A percentile compares a stretch with the other conserved stretches of the same genome.
These are phyloP conservation scores for Kwoniella heveanensis DNA, from an alignment of 768 basidiomycete genomes.

Conservation along the genomic window DNA sequence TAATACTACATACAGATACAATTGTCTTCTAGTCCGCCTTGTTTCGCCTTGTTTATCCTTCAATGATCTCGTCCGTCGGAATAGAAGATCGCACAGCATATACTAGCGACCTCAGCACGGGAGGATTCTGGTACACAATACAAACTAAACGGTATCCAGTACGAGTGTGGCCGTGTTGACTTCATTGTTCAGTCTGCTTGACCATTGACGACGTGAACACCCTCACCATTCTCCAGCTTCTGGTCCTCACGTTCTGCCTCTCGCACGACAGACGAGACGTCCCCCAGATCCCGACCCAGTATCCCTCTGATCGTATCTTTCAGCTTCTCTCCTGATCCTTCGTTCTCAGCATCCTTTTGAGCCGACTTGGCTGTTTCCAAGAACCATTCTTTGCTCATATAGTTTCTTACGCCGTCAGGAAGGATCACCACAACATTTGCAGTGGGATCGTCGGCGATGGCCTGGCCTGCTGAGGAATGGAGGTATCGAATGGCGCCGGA, in stretches of 20 bases:
- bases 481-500: conserved; percentile 78
- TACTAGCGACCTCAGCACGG: no score
- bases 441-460: conserved; percentile 63
- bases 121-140: no score
- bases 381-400: conserved; percentile 94
- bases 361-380: conserved; percentile 55
- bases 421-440: conserved; percentile 88
- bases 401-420: conserved; percentile 90
- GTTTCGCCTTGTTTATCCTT: no score
- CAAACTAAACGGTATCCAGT: no score
- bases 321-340: conserved; percentile 18
- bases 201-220: not conserved
- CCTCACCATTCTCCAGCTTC: conserved; percentile 24
- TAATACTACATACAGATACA: no score
- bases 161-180: no score
- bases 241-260: conserved; percentile 1
- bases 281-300: conserved; percentile 39
- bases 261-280: conserved; percentile 14
- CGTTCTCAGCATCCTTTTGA: not conserved
- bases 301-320: conserved; percentile 28
- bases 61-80: no score
- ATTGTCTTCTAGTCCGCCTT: no score
- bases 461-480: conserved; percentile 67
- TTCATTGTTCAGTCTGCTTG: no score
- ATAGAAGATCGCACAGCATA: no score